Percentiles rank a stretch among this genome's conserved stretches.
These are phyloP conservation scores for Chlamydomonas applanata DNA, from an alignment of 139 green algal species.

Conservation along the genomic window DNA sequence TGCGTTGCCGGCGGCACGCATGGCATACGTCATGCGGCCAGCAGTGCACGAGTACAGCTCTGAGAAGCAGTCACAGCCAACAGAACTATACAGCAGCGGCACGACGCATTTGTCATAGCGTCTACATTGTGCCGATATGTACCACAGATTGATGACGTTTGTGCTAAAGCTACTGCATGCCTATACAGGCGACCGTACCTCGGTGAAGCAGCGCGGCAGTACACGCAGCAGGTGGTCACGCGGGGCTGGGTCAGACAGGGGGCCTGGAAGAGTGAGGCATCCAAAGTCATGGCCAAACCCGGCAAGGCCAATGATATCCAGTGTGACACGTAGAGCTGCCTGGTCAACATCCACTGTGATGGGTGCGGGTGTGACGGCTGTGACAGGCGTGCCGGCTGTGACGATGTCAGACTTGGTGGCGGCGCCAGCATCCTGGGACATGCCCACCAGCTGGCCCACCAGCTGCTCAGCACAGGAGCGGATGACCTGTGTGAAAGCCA, in stretches of 20 bases:
- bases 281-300: conserved; percentile 50
- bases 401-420: not conserved
- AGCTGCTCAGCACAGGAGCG: conserved; percentile 10
- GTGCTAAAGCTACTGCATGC: too few species aligned
- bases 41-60: too few species aligned
- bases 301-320: conserved; percentile 57
- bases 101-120: too few species aligned
- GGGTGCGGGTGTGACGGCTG: too few species aligned
- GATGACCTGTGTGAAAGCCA: conserved; percentile 17
- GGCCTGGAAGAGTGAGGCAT: conserved; percentile 17
- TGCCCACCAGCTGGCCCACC: conserved; percentile 24
- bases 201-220: conserved; percentile 50
- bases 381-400: not conserved
- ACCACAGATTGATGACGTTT: too few species aligned
- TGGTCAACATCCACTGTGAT: conserved; percentile 48
- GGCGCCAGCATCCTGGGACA: not conserved
- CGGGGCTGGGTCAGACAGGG: conserved; percentile 8
- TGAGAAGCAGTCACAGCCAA: too few species aligned
- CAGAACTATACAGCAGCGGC: too few species aligned
- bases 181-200: too few species aligned
- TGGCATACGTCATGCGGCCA: too few species aligned
- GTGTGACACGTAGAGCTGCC: conserved; percentile 52
- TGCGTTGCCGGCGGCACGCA: too few species aligned
- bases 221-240: conserved; percentile 45
- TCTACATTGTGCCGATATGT: too few species aligned